These are phyloP conservation scores for Tetrahymena thermophila DNA, from an alignment of 73 alveolate genomes.

Conservation along the genomic window DNA sequence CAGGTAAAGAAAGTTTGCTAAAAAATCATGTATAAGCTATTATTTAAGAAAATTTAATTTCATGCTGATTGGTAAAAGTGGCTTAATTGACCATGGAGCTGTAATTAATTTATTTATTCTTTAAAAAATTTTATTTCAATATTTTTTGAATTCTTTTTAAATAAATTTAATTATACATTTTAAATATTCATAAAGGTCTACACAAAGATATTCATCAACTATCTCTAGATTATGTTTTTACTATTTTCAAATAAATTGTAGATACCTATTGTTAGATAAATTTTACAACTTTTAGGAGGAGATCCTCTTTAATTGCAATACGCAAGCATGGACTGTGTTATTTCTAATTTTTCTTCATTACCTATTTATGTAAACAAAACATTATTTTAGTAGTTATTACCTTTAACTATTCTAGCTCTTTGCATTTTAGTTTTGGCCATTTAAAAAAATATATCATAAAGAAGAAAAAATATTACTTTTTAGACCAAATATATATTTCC, in stretches of 20 bases:
- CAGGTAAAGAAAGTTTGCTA: background rate
- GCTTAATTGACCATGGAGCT: background rate
- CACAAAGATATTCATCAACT: background rate
- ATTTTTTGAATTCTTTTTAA: too few species aligned
- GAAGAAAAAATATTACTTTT: background rate
- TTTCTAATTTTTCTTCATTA: background rate
- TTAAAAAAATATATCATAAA: background rate
- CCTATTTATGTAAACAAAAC: background rate
- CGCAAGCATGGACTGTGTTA: background rate
- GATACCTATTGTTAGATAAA: background rate
- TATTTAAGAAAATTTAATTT: background rate
- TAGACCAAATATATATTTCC: background rate
- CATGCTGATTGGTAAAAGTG: background rate
- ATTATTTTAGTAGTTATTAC: background rate
- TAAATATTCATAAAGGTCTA: background rate
- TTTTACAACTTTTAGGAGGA: background rate
- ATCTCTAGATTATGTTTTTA: background rate
- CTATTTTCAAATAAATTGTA: background rate
- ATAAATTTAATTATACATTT: background rate
- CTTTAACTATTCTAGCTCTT: background rate
- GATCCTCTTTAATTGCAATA: background rate
- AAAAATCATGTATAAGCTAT: background rate
- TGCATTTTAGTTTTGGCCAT: background rate
- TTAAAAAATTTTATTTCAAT: too few species aligned
- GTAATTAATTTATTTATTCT: background rate